phyloP scores from a whole-genome alignment of 768 basidiomycete genomes.

The Suillus hirtellus region DNA sequence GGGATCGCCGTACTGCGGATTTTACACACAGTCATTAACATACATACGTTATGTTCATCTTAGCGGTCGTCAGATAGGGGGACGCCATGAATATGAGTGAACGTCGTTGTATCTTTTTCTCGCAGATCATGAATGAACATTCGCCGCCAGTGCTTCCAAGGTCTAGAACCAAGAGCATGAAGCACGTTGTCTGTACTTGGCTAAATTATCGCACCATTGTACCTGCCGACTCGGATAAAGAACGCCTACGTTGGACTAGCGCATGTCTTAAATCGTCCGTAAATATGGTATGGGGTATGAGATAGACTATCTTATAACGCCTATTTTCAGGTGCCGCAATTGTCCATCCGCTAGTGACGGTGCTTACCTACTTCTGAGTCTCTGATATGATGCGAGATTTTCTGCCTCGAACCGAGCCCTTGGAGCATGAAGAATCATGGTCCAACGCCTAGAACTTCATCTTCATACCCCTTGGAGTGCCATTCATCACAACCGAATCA shows the following conservation, averaged over 20 bases:
- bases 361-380: background rate
- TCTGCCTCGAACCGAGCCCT: background rate
- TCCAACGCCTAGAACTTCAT: background rate
- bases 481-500: background rate
- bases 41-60: background rate
- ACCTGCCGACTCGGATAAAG: background rate
- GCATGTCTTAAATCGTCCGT: background rate
- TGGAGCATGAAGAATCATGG: too few relatives aligned
- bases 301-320: background rate
- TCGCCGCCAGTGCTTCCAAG: background rate
- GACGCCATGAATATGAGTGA: background rate
- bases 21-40: background rate
- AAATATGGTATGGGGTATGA: background rate
- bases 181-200: background rate
- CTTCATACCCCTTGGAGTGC: background rate
- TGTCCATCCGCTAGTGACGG: background rate
- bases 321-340: background rate
- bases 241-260: background rate
- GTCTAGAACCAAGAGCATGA: background rate
- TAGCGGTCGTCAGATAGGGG: slow-evolving; percentile 1
- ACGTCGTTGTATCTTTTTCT: background rate
- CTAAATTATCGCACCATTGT: background rate
- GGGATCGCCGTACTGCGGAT: background rate
- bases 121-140: background rate
- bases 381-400: background rate